Base-by-base conservation (phyloP, 192 early-diverging fungal species). In the Pilobolus umbonatus region DNA sequence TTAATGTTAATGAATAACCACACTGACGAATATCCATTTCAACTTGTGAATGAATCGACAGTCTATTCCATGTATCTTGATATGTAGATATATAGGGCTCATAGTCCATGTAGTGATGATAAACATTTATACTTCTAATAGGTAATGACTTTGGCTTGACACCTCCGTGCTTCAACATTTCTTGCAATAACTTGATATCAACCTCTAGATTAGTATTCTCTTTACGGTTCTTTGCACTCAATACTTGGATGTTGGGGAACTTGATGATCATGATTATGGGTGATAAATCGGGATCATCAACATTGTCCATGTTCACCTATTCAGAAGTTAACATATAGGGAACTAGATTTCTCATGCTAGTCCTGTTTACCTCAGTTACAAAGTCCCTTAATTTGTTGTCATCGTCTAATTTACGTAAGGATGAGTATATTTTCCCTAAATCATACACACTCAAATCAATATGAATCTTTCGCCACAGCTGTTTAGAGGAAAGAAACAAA, bases 191-290 rank as follows among this genome's bases (percentile, higher is more conserved):
- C 28, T 68, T 59, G 5, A 73, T 62, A 22, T 77, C 75, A 0
- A 64, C 58, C 25, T 55, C 67, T 5, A 80, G 47, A 40, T 63
- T 75, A 0, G 75, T 76, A 14, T 74, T 71, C 29, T 67, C 60
- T 9, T 75, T 57, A 15, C 75, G 54, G 31, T 76, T 65, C 15
- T 60, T 63, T 2, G 75, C 73, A 9, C 64, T 64, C 8, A 80
- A 48, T 10, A 62, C 48, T 28, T 57, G 55, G 5, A 80, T 53
- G 10, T 63, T 55, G 9, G 75, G 75, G 21, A 80, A 80, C 43
- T 80, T 80, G 55, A 77, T 64, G 17, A 80, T 26, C 78, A 80
- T 77, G 5, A 80, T 73, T 15, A 80, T 31, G 11, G 73, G 78
- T 10, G 75, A 75, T 14, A 72, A 64, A 34, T 74, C 69, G 1